Evolutionary conservation across 1,284 basidiomycete genomes (phyloP).

Genomic region (Ganoderma leucocontextum): DNA sequence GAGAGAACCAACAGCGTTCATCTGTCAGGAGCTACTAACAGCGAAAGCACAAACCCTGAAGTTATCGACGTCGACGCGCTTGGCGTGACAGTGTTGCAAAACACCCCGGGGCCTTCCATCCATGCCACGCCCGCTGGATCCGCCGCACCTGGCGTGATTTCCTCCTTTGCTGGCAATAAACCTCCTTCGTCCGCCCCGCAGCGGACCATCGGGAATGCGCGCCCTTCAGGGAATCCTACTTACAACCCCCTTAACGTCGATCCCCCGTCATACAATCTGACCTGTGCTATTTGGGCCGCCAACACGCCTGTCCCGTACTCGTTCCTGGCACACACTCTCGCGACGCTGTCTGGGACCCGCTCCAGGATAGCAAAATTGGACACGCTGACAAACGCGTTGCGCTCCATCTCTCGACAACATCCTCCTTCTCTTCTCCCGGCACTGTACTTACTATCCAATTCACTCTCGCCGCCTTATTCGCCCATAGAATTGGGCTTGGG

Average conservation of each 20-base stretch:
- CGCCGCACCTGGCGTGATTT: constrained; percentile 3
- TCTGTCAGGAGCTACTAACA: constrained; percentile 15
- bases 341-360: constrained; percentile 76
- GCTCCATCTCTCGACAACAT: constrained; percentile 74
- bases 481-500: constrained; percentile 83
- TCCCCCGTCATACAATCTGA: constrained; percentile 51
- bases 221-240: constrained; percentile 16
- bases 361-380: constrained; percentile 87
- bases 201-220: constrained; percentile 26
- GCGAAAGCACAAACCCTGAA: constrained; percentile 29
- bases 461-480: constrained; percentile 82
- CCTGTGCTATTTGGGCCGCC: constrained; percentile 47
- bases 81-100: constrained; percentile 29
- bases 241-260: constrained; percentile 55
- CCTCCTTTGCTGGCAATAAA: constrained; percentile 1
- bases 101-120: constrained; percentile 6
- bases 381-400: constrained; percentile 82
- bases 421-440: constrained; percentile 77
- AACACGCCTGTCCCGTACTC: constrained; percentile 74
- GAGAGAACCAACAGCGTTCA: constrained; percentile 11
- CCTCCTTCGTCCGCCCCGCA: constrained; percentile 16
- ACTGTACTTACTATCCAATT: constrained; percentile 92
- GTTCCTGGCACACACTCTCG: constrained; percentile 82
- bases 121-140: constrained; percentile 6
- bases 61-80: constrained; percentile 44